phyloP scores from a whole-genome alignment of 495 filamentous ascomycete genomes.

The Hypoxylon cercidicola region DNA sequence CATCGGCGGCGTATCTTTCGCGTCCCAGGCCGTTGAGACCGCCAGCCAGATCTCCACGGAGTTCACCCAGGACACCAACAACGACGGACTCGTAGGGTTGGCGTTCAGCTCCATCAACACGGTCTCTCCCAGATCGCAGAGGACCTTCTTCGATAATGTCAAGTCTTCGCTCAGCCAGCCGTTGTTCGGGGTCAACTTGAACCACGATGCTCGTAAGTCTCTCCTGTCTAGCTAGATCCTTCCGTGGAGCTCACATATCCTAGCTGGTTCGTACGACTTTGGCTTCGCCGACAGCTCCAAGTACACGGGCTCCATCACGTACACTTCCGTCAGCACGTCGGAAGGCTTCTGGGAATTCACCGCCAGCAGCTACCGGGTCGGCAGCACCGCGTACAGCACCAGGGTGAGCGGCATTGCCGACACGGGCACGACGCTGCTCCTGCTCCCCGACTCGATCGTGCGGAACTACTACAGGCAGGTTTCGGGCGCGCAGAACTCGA shows the following conservation, averaged over 20 bases:
- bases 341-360: constrained; percentile 80
- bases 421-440: constrained; percentile 79
- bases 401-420: constrained; percentile 66
- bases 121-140: constrained; percentile 67
- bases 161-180: constrained; percentile 65
- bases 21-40: constrained; percentile 74
- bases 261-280: constrained; percentile 76
- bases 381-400: constrained; percentile 49
- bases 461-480: constrained; percentile 72
- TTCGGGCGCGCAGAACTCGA: constrained; percentile 58
- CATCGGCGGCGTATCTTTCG: constrained; percentile 71
- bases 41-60: constrained; percentile 67
- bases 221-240: not conserved
- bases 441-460: constrained; percentile 67
- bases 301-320: constrained; percentile 72
- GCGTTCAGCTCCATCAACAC: constrained; percentile 78
- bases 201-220: constrained; percentile 59
- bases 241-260: not conserved
- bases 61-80: constrained; percentile 68
- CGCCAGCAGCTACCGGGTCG: constrained; percentile 69
- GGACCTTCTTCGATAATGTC: constrained; percentile 80
- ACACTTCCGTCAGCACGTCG: constrained; percentile 64
- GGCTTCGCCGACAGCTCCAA: constrained; percentile 73
- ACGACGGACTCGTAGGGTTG: constrained; percentile 78
- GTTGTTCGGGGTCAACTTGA: constrained; percentile 75